phyloP scores from a whole-genome alignment of 2,329 filamentous ascomycete genomes.

The Blumeriella jaapii region DNA sequence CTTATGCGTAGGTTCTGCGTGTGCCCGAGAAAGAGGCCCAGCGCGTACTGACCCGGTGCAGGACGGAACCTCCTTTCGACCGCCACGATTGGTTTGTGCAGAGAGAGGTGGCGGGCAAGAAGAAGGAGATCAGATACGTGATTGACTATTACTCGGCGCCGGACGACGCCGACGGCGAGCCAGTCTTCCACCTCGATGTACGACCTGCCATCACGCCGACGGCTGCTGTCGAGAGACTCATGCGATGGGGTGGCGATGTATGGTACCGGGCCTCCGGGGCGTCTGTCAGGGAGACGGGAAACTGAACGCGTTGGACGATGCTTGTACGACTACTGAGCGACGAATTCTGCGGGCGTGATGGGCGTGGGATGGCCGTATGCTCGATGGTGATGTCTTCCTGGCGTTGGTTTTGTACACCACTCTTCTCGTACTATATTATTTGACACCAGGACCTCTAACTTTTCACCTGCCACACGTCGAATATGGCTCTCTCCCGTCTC shows the following conservation, averaged over 20 bases:
- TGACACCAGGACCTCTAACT: too few relatives aligned
- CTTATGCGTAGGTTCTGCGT: constrained; percentile 59
- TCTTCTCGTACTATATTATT: too few relatives aligned
- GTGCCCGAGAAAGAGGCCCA: too few relatives aligned
- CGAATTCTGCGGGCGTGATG: too few relatives aligned
- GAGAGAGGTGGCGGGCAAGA: constrained; percentile 53
- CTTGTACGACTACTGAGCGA: too few relatives aligned
- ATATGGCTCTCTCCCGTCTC: too few relatives aligned
- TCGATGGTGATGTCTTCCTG: too few relatives aligned
- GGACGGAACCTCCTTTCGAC: constrained; percentile 81
- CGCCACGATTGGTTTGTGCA: constrained; percentile 95
- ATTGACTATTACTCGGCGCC: constrained; percentile 93
- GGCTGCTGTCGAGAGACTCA: constrained; percentile 67
- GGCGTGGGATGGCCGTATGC: too few relatives aligned
- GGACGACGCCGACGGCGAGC: constrained; percentile 64
- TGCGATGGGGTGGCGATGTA: constrained; percentile 84
- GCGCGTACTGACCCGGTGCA: constrained; percentile 26
- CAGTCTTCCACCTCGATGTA: constrained; percentile 93
- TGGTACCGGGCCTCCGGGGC: constrained; percentile 51
- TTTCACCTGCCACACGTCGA: too few relatives aligned
- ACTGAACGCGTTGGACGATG: too few relatives aligned
- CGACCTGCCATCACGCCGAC: constrained; percentile 76
- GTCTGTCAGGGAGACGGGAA: constrained; percentile 19
- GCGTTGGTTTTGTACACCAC: too few relatives aligned
- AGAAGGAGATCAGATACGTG: constrained; percentile 77